Evolutionary conservation across 2,329 filamentous ascomycete species (phyloP), one percentile per base, ranked within the genome.

Genomic region (Akanthomyces lecanii): DNA sequence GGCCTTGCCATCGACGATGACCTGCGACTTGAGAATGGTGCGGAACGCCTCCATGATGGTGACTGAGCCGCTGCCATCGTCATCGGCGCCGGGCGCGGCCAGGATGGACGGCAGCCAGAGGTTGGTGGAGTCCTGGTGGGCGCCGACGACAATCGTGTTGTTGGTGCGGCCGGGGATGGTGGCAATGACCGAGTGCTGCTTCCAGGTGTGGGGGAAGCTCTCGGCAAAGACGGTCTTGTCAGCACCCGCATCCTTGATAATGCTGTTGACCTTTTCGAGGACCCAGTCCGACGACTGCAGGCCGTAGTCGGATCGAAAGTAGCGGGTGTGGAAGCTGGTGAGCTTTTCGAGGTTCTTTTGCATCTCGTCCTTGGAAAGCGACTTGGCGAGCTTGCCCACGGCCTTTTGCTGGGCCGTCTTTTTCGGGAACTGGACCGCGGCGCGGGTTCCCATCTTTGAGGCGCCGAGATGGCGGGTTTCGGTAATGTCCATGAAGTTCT

Each of bases 41-140:
- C 92, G 86, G 71, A 99, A 85, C 3, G 92, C 91, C 77, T 99
- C 94, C 60, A 98, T 85, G 68, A 97, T 98, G 11, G 94, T 98
- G 23, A 98, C 92, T 2, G 92, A 95, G 63, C 92, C 92, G 68
- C 89, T 92, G 66, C 93, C 94, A 72, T 97, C 94, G 69, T 98
- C 94, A 69, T 98, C 95, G n/a, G 94, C 93, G 52, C 94, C 94
- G 0, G 94, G 94, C 0, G 94, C 93, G 16, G 90, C 85, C 40
- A 97, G 82, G 42, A 96, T 80, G 2, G 89, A 91, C 0, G 93
- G 94, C 14, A 97, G 77, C 78, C 92, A 96, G 52, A 97, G 82
- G 77, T 98, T 98, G 77, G 97, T 96, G 70, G 91, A 96, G 75
- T 98, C 94, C 74, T 96, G 93, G 75, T 97, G 93, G 1, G 93